Evolutionary conservation across 2,329 filamentous ascomycete species (phyloP), one percentile per base, ranked within the genome.

Genomic region (Bipolaris zeicola): DNA sequence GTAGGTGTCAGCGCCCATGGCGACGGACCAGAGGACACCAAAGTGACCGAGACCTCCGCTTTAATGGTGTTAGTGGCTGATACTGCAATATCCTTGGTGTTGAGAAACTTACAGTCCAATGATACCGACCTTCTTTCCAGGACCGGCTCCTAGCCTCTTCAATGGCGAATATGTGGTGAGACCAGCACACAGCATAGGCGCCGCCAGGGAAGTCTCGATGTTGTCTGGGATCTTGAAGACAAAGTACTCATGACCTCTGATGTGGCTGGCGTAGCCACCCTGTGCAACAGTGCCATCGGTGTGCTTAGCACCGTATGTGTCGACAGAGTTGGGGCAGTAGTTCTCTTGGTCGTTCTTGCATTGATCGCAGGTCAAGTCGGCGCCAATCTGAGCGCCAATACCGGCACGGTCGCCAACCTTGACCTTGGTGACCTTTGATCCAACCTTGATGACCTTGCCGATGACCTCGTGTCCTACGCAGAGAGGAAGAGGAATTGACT

Each of bases 151-250:
- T 69, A 92, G 87, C 46, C 91, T 85, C 62, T 90, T 87, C 13
- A 96, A 82, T 1, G 92, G 91, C 58, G 85, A 89, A 79, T 87
- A 96, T 57, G 87, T 87, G 3, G 92, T 96, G 63, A 96, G 82
- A 61, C 92, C 92, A 38, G 90, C 92, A 76, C 92, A 96, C 65
- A 95, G 83, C 89, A 93, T 92, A 8, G 89, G 90, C 1, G 90
- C 91, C 1, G 88, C 90, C 48, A 87, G 77, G 22, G 74, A 73
- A 56, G 75, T 80, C 61, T 81, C 75, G 43, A 96, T 83, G 50
- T 81, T 85, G 31, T 92, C 90, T 34, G 91, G 92, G 62, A 96
- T 93, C 69, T 89, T 89, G 77, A 87, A 86, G 16, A 82, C 82
- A 69, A 85, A 93, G 80, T 92, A 89, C 77, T 93, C 89, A 76